phyloP scores from a whole-genome alignment of 768 basidiomycete genomes.

The Agaricus blazei region DNA sequence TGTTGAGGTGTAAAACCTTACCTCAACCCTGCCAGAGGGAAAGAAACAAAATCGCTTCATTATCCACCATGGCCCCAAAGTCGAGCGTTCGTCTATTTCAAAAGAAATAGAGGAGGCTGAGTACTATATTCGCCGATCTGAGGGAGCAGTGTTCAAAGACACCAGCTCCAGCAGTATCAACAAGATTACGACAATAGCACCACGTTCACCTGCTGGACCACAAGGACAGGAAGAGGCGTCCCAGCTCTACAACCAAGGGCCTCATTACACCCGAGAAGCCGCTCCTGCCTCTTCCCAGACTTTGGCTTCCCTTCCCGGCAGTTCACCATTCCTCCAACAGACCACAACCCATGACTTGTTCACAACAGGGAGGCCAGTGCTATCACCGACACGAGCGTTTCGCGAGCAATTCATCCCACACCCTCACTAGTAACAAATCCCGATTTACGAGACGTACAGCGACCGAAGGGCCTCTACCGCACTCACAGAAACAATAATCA shows the following conservation, averaged over 20 bases:
- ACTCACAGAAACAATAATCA: not conserved
- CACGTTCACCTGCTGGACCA: not conserved
- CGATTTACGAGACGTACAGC: not conserved
- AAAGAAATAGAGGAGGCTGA: too few species aligned
- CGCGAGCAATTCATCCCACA: too few species aligned
- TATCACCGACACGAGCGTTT: not conserved
- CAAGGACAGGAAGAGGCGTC: not conserved
- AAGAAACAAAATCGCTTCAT: too few species aligned
- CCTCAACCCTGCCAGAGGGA: too few species aligned
- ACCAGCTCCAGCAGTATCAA: not conserved
- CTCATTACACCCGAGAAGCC: not conserved
- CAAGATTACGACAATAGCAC: not conserved
- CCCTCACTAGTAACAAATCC: too few species aligned
- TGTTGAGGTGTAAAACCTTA: too few species aligned
- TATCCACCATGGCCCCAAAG: too few species aligned
- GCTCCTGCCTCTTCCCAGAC: slow-evolving; percentile 5
- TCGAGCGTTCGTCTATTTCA: too few species aligned
- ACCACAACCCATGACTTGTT: not conserved
- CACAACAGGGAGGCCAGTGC: not conserved
- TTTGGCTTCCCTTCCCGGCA: not conserved
- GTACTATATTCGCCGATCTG: too few species aligned
- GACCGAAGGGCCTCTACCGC: not conserved
- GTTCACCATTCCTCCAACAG: slow-evolving; percentile 4
- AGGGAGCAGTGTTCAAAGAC: too few species aligned
- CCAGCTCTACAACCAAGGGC: not conserved